Conservation (phyloP, 441 rosid genomes). For the Cnidoscolus chayamansa region DNA sequence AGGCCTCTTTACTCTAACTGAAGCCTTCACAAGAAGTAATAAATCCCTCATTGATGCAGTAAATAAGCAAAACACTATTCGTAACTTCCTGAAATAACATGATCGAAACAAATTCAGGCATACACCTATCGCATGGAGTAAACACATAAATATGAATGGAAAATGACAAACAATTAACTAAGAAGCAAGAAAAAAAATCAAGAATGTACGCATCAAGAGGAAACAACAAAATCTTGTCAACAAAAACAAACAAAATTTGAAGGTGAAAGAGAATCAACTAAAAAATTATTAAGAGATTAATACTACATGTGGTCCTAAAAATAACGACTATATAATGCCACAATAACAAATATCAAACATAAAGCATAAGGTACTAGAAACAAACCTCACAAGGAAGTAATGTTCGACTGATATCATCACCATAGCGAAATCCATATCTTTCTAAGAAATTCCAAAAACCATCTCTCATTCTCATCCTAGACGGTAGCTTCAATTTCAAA, state of each 20-base stretch:
- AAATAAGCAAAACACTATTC: neutral
- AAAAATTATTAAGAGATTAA: neutral
- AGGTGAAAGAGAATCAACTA: neutral
- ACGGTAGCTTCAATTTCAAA: conserved; percentile 68
- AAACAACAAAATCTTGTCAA: neutral
- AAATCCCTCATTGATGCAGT: neutral
- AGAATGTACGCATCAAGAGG: conserved; percentile 7
- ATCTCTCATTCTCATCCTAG: conserved; percentile 38
- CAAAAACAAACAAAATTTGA: neutral
- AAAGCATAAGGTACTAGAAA: conserved; percentile 26
- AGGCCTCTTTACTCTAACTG: neutral
- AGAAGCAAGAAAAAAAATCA: neutral
- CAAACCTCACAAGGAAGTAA: conserved; percentile 94
- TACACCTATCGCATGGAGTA: neutral
- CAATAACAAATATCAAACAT: neutral
- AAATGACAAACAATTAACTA: neutral
- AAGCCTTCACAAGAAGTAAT: neutral
- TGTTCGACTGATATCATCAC: conserved; percentile 45
- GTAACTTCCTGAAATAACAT: neutral
- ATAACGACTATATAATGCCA: neutral
- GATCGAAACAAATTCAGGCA: neutral
- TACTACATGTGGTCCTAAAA: neutral
- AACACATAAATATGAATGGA: neutral
- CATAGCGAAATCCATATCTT: conserved; percentile 88
- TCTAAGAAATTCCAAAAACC: conserved; percentile 81